Base-by-base conservation (phyloP, 768 basidiomycete species). In the Russula emetica region DNA sequence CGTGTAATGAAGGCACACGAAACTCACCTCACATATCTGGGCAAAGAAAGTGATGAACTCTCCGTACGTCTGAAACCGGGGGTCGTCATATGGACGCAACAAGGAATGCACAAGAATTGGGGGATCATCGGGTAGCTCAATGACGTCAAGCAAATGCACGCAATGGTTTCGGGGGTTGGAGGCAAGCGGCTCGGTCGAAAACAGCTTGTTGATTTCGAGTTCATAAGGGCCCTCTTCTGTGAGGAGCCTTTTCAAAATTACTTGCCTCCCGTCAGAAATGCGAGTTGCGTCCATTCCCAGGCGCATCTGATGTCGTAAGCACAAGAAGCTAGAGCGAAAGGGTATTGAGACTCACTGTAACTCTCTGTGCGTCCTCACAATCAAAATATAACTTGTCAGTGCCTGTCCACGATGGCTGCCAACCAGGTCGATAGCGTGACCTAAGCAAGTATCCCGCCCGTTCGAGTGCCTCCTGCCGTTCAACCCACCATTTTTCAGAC, bases 21-120 rank as follows among this genome's bases (percentile, higher is more conserved):
- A 5, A 42, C 64, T 2, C 22, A 76, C 78, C 70, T 78, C 77
- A 26, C 78, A 70, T 0, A 76, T 40, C 53, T 78, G 77, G 0
- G 65, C 34, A 16, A 75, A 66, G 57, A 71, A 76, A 10, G 71
- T 72, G 0, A 78, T 54, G 1, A 69, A 72, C 64, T 79, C 78
- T 0, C 78, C 76, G 1, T 75, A 60, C 0, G 75, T 77, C 18
- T 69, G 63, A 52, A 78, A 73, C 0, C 28, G 68, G 0, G 77
- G 77, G 5, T 73, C 52, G 32, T 72, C 30, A 54, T 56, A 73
- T 2, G 14, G 34, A 3, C 72, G 67, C 8, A 78, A 61, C 2
- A 73, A 60, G 2, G 78, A 73, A 66, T 77, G 72, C 18, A 78
- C 76, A 9, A 79, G 58, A 6, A 73, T 44, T 0, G 67, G 63